These are phyloP conservation scores for Suillus subaureus DNA, from an alignment of 768 basidiomycete genomes.

Conservation along the genomic window DNA sequence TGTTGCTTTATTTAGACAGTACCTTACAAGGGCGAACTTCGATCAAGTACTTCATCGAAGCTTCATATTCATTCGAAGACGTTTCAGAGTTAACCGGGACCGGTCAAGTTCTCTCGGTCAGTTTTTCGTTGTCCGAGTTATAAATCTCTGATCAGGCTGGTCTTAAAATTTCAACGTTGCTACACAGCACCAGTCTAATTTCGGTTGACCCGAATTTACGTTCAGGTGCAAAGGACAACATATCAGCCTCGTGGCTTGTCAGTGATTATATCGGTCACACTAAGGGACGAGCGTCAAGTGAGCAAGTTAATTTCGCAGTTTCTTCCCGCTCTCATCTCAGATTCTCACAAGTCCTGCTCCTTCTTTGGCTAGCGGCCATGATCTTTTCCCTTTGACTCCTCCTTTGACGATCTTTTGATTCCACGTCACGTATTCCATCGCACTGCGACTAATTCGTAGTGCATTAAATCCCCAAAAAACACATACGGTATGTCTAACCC, in stretches of 20 bases:
- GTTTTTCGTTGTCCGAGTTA: not conserved
- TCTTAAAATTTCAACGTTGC: not conserved
- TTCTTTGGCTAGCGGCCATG: conserved; percentile 22
- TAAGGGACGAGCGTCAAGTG: conserved; percentile 21
- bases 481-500: conserved; percentile 28
- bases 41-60: not conserved
- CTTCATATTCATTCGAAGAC: not conserved
- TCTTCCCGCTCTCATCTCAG: not conserved
- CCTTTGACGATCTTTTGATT: conserved; percentile 14
- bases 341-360: conserved; percentile 4
- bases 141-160: not conserved
- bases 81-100: not conserved
- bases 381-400: conserved; percentile 13
- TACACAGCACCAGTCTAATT: conserved; percentile 1
- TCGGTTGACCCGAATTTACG: conserved; percentile 6
- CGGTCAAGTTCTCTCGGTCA: not conserved
- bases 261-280: conserved; percentile 8
- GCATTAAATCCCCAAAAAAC: conserved; percentile 15
- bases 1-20: not conserved
- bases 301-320: conserved; percentile 11
- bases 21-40: not conserved
- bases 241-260: conserved; percentile 8
- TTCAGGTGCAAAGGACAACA: not conserved
- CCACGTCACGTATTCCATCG: not conserved
- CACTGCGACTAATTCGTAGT: not conserved